Conservation (phyloP, 352 stramenopile species). For the Hyaloperonospora arabidopsidis region DNA sequence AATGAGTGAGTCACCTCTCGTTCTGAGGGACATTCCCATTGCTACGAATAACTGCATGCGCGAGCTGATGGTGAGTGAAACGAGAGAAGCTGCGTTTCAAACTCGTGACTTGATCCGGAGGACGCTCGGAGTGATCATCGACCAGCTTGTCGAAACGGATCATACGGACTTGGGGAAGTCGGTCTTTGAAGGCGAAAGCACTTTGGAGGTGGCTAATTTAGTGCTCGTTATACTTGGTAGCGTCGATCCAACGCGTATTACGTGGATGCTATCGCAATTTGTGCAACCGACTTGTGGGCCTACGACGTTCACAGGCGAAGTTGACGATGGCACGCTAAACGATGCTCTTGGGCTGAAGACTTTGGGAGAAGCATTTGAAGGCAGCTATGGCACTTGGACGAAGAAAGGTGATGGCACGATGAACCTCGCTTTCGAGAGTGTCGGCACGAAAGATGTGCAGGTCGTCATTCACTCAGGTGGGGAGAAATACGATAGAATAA, state of each 20-base stretch:
- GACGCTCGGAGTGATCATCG: conserved; percentile 24
- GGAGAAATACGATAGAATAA: conserved; percentile 7
- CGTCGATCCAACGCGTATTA: conserved; percentile 36
- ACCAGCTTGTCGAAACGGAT: conserved; percentile 21
- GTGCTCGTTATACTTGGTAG: conserved; percentile 25
- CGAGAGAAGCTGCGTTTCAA: conserved; percentile 16
- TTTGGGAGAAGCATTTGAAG: conserved; percentile 29
- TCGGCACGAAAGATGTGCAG: conserved; percentile 19
- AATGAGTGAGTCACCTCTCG: conserved; percentile 20
- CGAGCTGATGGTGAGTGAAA: conserved; percentile 20
- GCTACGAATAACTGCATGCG: conserved; percentile 30
- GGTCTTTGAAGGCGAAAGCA: conserved; percentile 22
- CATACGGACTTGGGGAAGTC: conserved; percentile 13
- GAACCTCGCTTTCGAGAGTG: conserved; percentile 26
- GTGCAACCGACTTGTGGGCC: conserved; percentile 33
- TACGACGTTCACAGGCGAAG: conserved; percentile 21
- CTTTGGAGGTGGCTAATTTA: conserved; percentile 26
- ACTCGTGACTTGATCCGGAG: conserved; percentile 26
- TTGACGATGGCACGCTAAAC: conserved; percentile 29
- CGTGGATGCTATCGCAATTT: conserved; percentile 34
- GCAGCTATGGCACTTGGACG: conserved; percentile 29
- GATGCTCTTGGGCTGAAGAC: conserved; percentile 28
- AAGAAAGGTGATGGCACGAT: conserved; percentile 27
- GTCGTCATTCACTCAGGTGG: conserved; percentile 33
- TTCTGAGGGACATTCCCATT: conserved; percentile 23